A percentile compares a stretch with the other conserved stretches of the same genome.
phyloP scores from a whole-genome alignment of 495 filamentous ascomycete species.

The Aspergillus bridgeri region DNA sequence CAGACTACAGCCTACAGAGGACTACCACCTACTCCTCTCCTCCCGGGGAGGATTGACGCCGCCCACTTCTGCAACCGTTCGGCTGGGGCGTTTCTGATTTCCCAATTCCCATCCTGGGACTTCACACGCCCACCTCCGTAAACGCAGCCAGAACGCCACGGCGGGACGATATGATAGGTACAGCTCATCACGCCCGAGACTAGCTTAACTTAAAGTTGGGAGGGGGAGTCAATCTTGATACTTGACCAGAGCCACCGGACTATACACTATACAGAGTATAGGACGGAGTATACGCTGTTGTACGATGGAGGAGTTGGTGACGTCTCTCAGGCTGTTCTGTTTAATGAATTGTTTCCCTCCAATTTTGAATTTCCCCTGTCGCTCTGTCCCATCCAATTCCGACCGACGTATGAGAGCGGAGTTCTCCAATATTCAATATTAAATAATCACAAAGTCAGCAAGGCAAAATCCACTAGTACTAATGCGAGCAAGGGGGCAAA shows the following conservation, averaged over 20 bases:
- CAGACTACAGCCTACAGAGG: too few species aligned
- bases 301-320: neutral
- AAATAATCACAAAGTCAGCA: neutral
- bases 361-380: slow-evolving; percentile 5
- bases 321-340: neutral
- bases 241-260: neutral
- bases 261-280: too few species aligned
- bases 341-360: neutral
- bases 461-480: neutral
- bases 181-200: slow-evolving; percentile 8
- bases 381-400: slow-evolving; percentile 1
- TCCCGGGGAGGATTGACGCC: neutral
- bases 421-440: too few species aligned
- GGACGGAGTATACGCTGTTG: too few species aligned
- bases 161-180: slow-evolving; percentile 13
- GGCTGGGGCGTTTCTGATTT: slow-evolving; percentile 13
- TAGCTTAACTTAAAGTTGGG: slow-evolving; percentile 12
- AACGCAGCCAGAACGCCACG: neutral
- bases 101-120: neutral
- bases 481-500: neutral
- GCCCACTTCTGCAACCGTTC: slow-evolving; percentile 16
- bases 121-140: neutral
- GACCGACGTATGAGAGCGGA: neutral
- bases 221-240: neutral
- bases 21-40: neutral